phyloP scores from a whole-genome alignment of 345 rosid genomes.

The Isatis tinctoria region DNA sequence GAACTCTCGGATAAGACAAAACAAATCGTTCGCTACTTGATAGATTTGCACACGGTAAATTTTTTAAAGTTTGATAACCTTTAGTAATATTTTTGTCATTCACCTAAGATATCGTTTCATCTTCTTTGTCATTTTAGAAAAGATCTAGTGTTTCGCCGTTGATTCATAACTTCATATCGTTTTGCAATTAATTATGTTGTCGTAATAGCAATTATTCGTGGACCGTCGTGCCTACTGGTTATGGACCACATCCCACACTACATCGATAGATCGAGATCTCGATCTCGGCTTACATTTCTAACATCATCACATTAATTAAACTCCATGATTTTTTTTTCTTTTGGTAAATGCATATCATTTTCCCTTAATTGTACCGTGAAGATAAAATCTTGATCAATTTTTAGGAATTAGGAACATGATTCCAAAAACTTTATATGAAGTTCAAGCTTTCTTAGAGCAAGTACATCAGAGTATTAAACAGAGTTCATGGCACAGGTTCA shows the following conservation, averaged over 20 bases:
- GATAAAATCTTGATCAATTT: not conserved
- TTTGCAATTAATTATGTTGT: not conserved
- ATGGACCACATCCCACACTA: slow-evolving; percentile 19
- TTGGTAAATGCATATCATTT: not conserved
- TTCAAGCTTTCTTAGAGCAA: not conserved
- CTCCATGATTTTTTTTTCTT: not conserved
- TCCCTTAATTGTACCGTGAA: not conserved
- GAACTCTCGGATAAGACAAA: not conserved
- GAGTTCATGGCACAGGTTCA: too few species aligned
- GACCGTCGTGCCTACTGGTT: slow-evolving; percentile 12
- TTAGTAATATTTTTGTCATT: not conserved
- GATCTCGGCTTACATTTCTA: not conserved
- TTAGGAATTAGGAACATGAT: not conserved
- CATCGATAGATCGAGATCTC: too few species aligned
- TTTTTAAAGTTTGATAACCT: not conserved
- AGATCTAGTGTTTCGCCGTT: not conserved
- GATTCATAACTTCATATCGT: not conserved
- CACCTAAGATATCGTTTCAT: not conserved
- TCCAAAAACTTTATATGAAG: not conserved
- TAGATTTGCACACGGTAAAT: not conserved
- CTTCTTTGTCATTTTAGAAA: not conserved
- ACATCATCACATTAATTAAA: not conserved
- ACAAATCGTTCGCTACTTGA: not conserved
- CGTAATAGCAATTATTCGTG: slow-evolving; percentile 6
- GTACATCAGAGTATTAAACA: too few species aligned